Conservation (phyloP, 2,329 filamentous ascomycete species). For the Arachnopeziza araneosa region DNA sequence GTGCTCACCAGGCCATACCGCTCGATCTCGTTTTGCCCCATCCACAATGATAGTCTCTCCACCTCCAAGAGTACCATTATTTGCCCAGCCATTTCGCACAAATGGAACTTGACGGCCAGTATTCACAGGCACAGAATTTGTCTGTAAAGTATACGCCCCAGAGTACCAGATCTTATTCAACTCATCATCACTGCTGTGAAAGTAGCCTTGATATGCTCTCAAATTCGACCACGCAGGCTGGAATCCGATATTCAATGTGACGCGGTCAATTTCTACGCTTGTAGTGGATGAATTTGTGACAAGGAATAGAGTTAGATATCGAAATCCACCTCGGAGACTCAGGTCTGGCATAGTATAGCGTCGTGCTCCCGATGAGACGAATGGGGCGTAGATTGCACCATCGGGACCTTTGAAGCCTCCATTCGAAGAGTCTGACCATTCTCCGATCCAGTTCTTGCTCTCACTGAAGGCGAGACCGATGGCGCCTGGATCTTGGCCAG, state of each 20-base stretch:
- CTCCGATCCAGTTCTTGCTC: conserved; percentile 42
- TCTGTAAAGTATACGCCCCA: conserved; percentile 41
- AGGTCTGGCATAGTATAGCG: conserved; percentile 39
- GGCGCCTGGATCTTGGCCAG: conserved; percentile 33
- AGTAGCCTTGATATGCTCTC: conserved; percentile 48
- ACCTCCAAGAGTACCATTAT: conserved; percentile 33
- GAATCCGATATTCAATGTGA: conserved; percentile 34
- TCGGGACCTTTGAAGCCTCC: conserved; percentile 42
- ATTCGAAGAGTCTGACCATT: conserved; percentile 45
- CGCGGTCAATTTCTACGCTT: conserved; percentile 25
- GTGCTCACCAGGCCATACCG: conserved; percentile 52
- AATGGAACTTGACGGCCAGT: conserved; percentile 30
- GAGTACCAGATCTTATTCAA: conserved; percentile 50
- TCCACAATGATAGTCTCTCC: conserved; percentile 35
- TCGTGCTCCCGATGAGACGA: conserved; percentile 30
- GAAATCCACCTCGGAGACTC: conserved; percentile 45
- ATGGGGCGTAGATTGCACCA: conserved; percentile 42
- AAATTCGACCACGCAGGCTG: conserved; percentile 39
- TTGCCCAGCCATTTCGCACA: conserved; percentile 31
- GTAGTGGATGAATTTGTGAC: conserved; percentile 26
- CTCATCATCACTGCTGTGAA: conserved; percentile 42
- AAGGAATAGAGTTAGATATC: conserved; percentile 46
- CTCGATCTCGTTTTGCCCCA: conserved; percentile 53
- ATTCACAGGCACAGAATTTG: conserved; percentile 27
- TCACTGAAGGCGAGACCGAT: conserved; percentile 45